Percentiles rank a stretch among this genome's conserved stretches.
Conservation (phyloP, 176 grass and related monocot species). For the Triticum aestivum region IWGSC_CS_RefSeq_v2.1 NC_057806.1:285996605-285997104, state of each 20-base stretch:
- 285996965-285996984: constrained; percentile 67
- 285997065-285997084: background rate
- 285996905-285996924: constrained; percentile 59
- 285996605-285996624: no score
- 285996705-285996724: no score
- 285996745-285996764: no score
- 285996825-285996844: no score
- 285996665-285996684: no score
- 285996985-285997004: background rate
- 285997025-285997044: background rate
- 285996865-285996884: background rate
- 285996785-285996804: no score
- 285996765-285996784: no score
- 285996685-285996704: no score
- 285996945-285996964: constrained; percentile 47
- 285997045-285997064: background rate
- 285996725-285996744: no score
- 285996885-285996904: background rate
- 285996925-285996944: constrained; percentile 51
- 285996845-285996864: background rate
- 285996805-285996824: no score
- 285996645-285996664: no score
- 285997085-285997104: background rate
- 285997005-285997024: background rate
- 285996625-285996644: no score